phyloP scores from a whole-genome alignment of 768 basidiomycete species.

The Candolleomyces aberdarensis region DNA sequence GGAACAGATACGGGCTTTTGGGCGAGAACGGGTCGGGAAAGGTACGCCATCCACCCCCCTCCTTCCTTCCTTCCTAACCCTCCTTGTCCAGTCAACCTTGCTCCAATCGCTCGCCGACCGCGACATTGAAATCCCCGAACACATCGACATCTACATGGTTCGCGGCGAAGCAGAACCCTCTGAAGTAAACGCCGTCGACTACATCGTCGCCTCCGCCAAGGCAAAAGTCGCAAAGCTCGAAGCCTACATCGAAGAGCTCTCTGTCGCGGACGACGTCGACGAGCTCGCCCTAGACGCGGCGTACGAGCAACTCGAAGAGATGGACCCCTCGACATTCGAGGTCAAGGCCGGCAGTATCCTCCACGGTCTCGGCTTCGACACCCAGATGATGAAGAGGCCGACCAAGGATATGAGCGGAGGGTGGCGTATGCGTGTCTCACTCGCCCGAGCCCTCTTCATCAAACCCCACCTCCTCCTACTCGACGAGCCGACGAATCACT shows the following conservation, averaged over 20 bases:
- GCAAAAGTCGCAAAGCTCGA: slow-evolving; percentile 89
- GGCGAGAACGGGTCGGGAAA: slow-evolving; percentile 93
- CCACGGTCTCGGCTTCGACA: slow-evolving; percentile 93
- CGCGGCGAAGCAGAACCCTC: slow-evolving; percentile 94
- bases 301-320: slow-evolving; percentile 95
- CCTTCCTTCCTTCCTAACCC: slow-evolving; percentile 1
- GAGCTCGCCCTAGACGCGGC: slow-evolving; percentile 83
- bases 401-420: slow-evolving; percentile 99
- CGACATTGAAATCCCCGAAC: slow-evolving; percentile 89
- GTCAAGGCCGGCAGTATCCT: slow-evolving; percentile 93
- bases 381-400: slow-evolving; percentile 90
- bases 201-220: slow-evolving; percentile 89
- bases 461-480: slow-evolving; percentile 94
- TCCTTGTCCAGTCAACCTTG: slow-evolving; percentile 75
- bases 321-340: slow-evolving; percentile 95
- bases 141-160: slow-evolving; percentile 98
- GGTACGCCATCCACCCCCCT: slow-evolving; percentile 41
- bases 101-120: slow-evolving; percentile 93
- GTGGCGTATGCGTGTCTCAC: slow-evolving; percentile 98
- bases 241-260: slow-evolving; percentile 90
- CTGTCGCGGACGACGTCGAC: slow-evolving; percentile 85
- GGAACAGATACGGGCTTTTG: slow-evolving; percentile 90
- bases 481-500: slow-evolving; percentile 90
- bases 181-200: slow-evolving; percentile 94
- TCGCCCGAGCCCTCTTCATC: slow-evolving; percentile 92